Percentiles rank a stretch among this genome's conserved stretches.
phyloP scores from a whole-genome alignment of 2,329 filamentous ascomycete genomes.

The Fusarium marasasianum region DNA sequence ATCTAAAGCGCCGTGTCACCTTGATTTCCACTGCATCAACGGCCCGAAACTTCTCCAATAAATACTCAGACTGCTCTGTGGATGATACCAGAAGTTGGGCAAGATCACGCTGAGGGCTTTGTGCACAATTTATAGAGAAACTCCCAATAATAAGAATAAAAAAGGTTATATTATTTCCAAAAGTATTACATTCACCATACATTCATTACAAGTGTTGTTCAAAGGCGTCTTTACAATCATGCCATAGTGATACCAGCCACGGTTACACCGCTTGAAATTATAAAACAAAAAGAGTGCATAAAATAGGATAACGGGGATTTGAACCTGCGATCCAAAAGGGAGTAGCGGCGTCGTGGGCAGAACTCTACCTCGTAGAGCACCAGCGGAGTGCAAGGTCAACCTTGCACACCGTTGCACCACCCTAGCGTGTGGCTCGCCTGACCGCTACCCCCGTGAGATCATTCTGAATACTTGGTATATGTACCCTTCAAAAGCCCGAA shows the following conservation, averaged over 20 bases:
- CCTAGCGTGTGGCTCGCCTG: background rate
- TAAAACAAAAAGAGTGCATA: fast-evolving
- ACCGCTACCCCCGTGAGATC: background rate
- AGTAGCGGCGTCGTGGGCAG: background rate
- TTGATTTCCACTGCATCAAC: background rate
- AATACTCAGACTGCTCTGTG: background rate
- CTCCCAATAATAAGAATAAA: background rate
- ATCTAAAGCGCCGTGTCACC: fast-evolving
- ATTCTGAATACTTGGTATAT: background rate
- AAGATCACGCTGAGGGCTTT: background rate
- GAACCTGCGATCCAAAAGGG: background rate
- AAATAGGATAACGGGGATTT: background rate
- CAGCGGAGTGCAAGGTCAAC: too few species aligned
- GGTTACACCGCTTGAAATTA: background rate
- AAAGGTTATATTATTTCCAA: too few species aligned
- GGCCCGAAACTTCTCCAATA: background rate
- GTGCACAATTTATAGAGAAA: fast-evolving
- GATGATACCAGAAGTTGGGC: too few species aligned
- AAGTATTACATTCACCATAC: too few species aligned
- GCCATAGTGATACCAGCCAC: too few species aligned
- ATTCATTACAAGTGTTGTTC: too few species aligned
- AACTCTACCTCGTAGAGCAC: background rate
- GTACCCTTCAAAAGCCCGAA: fast-evolving
- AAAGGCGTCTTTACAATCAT: fast-evolving
- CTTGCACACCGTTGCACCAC: background rate